These are phyloP conservation scores for Hyphopichia homilentoma DNA, from an alignment of 805 yeast genomes.

Conservation along the genomic window DNA sequence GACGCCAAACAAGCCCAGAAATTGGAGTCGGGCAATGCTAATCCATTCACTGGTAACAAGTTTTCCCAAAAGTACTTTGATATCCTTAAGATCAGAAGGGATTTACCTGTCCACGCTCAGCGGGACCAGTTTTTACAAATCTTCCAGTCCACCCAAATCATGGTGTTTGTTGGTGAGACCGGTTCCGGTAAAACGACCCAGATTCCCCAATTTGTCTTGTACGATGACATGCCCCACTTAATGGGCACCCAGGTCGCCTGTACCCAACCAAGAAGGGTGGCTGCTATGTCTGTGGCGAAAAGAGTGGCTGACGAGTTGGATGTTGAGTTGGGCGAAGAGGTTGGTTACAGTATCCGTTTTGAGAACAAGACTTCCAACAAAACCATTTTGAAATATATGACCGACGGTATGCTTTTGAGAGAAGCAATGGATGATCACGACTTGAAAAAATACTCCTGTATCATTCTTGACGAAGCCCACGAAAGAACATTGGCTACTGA, in stretches of 20 bases:
- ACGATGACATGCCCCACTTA: conserved; percentile 89
- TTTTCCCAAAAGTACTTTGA: conserved; percentile 68
- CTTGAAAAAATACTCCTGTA: conserved; percentile 76
- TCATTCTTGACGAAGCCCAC: conserved; percentile 95
- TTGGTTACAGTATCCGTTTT: conserved; percentile 92
- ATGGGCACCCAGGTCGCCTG: conserved; percentile 85
- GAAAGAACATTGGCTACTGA: conserved; percentile 97
- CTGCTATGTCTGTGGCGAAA: conserved; percentile 97
- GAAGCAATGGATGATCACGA: conserved; percentile 97
- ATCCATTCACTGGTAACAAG: conserved; percentile 75
- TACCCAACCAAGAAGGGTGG: conserved; percentile 97
- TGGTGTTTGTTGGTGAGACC: conserved; percentile 98
- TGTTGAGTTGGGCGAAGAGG: conserved; percentile 87
- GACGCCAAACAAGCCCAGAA: conserved; percentile 58
- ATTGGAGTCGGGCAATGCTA: conserved; percentile 55
- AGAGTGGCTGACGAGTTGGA: conserved; percentile 98
- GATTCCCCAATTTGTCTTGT: conserved; percentile 92
- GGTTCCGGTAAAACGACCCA: conserved; percentile 99
- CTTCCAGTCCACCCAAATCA: conserved; percentile 84
- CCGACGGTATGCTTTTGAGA: conserved; percentile 96
- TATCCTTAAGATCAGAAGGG: conserved; percentile 75
- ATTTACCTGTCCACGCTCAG: conserved; percentile 91
- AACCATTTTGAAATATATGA: conserved; percentile 91
- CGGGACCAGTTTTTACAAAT: conserved; percentile 81
- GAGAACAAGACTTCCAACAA: conserved; percentile 80